These are phyloP conservation scores for Diddensiella transvaalensis DNA, from an alignment of 805 yeast species.

Conservation along the genomic window DNA sequence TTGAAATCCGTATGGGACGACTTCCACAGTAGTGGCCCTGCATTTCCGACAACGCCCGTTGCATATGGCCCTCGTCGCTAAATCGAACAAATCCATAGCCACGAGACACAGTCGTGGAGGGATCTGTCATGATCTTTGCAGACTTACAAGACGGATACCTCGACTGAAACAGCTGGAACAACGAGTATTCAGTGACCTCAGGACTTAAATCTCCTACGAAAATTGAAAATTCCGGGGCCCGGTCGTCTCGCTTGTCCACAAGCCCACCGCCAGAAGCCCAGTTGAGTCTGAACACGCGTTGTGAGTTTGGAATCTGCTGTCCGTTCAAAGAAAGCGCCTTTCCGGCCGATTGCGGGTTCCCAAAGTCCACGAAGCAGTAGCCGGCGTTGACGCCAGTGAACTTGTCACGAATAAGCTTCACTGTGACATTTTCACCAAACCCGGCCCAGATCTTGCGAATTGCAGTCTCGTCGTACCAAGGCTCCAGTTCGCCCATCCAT, in stretches of 20 bases:
- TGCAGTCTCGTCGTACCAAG: conserved; percentile 71
- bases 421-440: conserved; percentile 59
- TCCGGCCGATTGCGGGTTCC: conserved; percentile 55
- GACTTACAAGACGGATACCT: conserved; percentile 70
- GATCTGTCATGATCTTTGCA: conserved; percentile 77
- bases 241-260: conserved; percentile 30
- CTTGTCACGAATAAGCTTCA: conserved; percentile 72
- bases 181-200: conserved; percentile 62
- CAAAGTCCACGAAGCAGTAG: conserved; percentile 80
- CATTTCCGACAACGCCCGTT: conserved; percentile 73
- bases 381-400: conserved; percentile 49
- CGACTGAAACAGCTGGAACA: conserved; percentile 63
- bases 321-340: conserved; percentile 69
- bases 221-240: conserved; percentile 54
- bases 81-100: conserved; percentile 93
- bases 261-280: conserved; percentile 66
- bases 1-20: conserved; percentile 72
- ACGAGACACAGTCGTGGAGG: conserved; percentile 61
- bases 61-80: conserved; percentile 59
- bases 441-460: conserved; percentile 66
- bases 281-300: conserved; percentile 62
- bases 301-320: conserved; percentile 58
- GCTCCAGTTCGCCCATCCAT: conserved; percentile 86
- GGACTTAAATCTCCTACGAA: conserved; percentile 84
- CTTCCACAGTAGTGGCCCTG: conserved; percentile 71